Evolutionary conservation across 2,329 filamentous ascomycete genomes (phyloP).

Genomic region (Talaromyces marneffei): DNA sequence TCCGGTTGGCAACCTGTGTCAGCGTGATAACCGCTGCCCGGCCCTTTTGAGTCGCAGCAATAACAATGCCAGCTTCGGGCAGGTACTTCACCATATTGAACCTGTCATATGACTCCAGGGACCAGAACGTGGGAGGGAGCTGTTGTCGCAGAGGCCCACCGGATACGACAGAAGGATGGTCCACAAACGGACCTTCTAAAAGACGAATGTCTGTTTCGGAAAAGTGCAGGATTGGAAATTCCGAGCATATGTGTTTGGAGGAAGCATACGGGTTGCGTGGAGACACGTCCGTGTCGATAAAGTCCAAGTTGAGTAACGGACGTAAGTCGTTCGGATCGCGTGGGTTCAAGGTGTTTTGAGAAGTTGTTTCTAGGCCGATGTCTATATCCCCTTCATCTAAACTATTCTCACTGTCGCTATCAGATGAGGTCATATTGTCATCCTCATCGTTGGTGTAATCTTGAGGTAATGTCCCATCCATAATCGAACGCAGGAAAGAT

Average conservation of each 20-base stretch:
- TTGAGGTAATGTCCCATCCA: background rate
- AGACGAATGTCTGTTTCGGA: constrained; percentile 36
- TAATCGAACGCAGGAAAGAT: background rate
- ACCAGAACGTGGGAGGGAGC: background rate
- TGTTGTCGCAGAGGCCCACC: constrained; percentile 8
- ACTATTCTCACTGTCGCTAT: background rate
- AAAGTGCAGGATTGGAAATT: constrained; percentile 40
- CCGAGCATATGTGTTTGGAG: background rate
- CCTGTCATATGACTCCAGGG: constrained; percentile 37
- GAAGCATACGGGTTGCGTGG: background rate
- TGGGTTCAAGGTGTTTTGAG: background rate
- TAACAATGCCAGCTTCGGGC: constrained; percentile 53
- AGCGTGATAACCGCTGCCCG: constrained; percentile 51
- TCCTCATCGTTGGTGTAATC: background rate
- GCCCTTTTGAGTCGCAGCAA: constrained; percentile 54
- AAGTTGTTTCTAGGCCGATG: background rate
- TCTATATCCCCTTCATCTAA: background rate
- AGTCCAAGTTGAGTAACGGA: background rate
- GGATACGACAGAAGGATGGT: constrained; percentile 26
- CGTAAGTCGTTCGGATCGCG: background rate
- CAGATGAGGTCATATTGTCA: background rate
- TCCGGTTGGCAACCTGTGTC: constrained; percentile 34
- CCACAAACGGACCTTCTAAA: constrained; percentile 28
- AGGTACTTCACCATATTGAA: constrained; percentile 55
- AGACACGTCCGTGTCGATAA: background rate